Percentiles rank a stretch among this genome's conserved stretches.
phyloP scores from a whole-genome alignment of 805 yeast genomes.

The Teunomyces tritomae region DNA sequence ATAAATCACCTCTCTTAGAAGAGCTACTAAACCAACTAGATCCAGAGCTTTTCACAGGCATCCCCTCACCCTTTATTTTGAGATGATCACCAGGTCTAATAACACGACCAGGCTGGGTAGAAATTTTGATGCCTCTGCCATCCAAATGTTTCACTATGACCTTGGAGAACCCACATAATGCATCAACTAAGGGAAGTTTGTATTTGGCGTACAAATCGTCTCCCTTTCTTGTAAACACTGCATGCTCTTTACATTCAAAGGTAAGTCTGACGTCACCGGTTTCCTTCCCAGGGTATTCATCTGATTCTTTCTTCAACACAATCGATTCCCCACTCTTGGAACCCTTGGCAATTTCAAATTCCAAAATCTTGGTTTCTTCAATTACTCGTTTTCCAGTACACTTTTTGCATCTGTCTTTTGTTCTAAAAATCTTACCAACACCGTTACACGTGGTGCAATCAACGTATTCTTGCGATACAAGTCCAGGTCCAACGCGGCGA shows the following conservation, averaged over 20 bases:
- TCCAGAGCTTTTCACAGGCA: conserved; percentile 57
- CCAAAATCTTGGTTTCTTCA: conserved; percentile 69
- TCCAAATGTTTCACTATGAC: conserved; percentile 72
- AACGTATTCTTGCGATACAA: conserved; percentile 60
- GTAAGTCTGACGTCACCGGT: conserved; percentile 78
- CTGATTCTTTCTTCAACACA: conserved; percentile 67
- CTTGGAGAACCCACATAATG: conserved; percentile 77
- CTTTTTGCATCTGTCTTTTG: conserved; percentile 72
- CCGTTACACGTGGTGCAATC: conserved; percentile 73
- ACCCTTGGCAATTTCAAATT: conserved; percentile 76
- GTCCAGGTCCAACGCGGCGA: conserved; percentile 69
- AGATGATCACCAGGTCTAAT: conserved; percentile 72
- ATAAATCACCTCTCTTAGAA: conserved; percentile 63
- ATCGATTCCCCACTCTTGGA: conserved; percentile 60
- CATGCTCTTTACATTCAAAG: conserved; percentile 50
- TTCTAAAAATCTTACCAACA: conserved; percentile 54
- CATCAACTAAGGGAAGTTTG: conserved; percentile 68
- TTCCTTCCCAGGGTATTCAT: conserved; percentile 65
- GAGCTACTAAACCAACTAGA: conserved; percentile 26
- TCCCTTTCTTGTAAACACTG: conserved; percentile 52
- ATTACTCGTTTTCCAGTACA: conserved; percentile 66
- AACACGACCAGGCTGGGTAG: conserved; percentile 76
- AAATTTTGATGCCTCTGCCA: conserved; percentile 64
- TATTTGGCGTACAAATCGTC: conserved; percentile 62
- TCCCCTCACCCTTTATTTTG: conserved; percentile 70